Percentiles rank a stretch among this genome's conserved stretches.
These are phyloP conservation scores for Sabuloglossum arenarium DNA, from an alignment of 495 filamentous ascomycete genomes.

Conservation along the genomic window DNA sequence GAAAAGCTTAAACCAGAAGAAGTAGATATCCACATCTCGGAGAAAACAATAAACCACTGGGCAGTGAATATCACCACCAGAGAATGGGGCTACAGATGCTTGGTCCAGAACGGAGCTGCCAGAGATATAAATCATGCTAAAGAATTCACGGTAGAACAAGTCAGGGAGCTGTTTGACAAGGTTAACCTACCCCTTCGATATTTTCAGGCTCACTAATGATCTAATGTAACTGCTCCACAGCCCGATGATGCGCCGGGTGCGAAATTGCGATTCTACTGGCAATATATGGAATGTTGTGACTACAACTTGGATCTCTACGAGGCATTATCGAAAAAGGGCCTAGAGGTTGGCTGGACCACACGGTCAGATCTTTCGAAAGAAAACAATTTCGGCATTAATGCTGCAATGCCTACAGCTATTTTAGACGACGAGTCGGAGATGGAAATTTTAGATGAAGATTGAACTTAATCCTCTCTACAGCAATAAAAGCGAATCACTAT, in stretches of 20 bases:
- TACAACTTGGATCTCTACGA: conserved; percentile 1
- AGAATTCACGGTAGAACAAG: background rate
- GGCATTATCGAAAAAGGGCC: background rate
- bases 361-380: background rate
- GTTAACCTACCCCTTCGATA: background rate
- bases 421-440: background rate
- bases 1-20: background rate
- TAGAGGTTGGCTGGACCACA: conserved; percentile 1
- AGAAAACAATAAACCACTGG: background rate
- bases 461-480: too few species aligned
- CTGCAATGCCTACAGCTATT: background rate
- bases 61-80: background rate
- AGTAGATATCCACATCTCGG: background rate
- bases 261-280: conserved; percentile 1
- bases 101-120: background rate
- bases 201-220: background rate
- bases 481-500: too few species aligned
- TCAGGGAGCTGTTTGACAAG: background rate
- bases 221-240: background rate
- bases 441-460: too few species aligned
- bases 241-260: background rate
- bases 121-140: background rate
- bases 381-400: background rate
- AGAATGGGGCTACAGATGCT: background rate
- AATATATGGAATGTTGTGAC: background rate